These are phyloP conservation scores for Diaporthe batatas DNA, from an alignment of 2,329 filamentous ascomycete genomes.

Conservation along the genomic window DNA sequence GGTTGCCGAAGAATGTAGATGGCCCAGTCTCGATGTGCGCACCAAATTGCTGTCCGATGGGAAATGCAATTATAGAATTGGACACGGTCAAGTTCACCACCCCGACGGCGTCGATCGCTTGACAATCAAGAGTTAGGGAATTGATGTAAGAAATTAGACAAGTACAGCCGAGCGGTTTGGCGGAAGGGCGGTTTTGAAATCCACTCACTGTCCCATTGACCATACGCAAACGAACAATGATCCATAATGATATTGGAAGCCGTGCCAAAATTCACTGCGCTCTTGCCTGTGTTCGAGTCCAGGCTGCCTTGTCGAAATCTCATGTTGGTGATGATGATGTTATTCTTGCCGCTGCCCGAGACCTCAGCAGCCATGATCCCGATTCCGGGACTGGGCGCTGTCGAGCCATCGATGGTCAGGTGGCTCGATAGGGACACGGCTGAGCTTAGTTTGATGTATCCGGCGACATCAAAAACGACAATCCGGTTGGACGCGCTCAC, in stretches of 20 bases:
- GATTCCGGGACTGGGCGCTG: slow-evolving; percentile 54
- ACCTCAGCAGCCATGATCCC: slow-evolving; percentile 51
- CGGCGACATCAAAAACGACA: slow-evolving; percentile 59
- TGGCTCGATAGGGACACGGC: slow-evolving; percentile 57
- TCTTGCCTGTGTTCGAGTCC: slow-evolving; percentile 56
- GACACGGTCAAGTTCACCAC: slow-evolving; percentile 59
- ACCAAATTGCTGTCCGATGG: slow-evolving; percentile 58
- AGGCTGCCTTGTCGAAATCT: slow-evolving; percentile 58
- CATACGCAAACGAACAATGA: slow-evolving; percentile 58
- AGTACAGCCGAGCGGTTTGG: not conserved
- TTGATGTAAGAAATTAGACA: accelerated
- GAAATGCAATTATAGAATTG: slow-evolving; percentile 60
- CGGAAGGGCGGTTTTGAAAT: accelerated
- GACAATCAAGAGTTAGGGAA: not conserved
- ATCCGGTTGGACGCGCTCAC: slow-evolving; percentile 58
- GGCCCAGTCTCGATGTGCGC: slow-evolving; percentile 58
- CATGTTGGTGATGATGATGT: slow-evolving; percentile 58
- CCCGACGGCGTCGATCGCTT: slow-evolving; percentile 52
- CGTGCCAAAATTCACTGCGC: slow-evolving; percentile 58
- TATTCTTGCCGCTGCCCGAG: slow-evolving; percentile 41
- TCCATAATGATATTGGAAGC: slow-evolving; percentile 61
- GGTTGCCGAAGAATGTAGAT: slow-evolving; percentile 57
- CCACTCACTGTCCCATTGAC: slow-evolving; percentile 53
- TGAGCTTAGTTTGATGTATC: slow-evolving; percentile 58
- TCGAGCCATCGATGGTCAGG: slow-evolving; percentile 61